Percentiles rank a stretch among this genome's conserved stretches.
These are phyloP conservation scores for Pelargonium australe DNA, from an alignment of 441 rosid genomes.

Conservation along the genomic window DNA sequence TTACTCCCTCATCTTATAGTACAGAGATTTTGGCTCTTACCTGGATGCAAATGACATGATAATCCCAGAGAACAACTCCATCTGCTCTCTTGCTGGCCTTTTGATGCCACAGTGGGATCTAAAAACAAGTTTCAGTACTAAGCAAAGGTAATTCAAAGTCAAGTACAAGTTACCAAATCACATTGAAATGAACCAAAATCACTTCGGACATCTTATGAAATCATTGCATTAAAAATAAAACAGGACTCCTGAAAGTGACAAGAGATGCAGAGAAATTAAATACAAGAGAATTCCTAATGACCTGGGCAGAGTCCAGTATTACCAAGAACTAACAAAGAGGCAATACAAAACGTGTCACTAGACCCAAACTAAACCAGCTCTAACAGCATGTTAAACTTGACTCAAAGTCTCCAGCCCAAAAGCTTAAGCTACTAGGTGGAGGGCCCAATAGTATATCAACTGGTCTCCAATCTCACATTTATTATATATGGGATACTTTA, in stretches of 20 bases:
- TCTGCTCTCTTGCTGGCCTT: slow-evolving; percentile 74
- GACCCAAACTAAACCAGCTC: too few relatives aligned
- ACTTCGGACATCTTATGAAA: neutral
- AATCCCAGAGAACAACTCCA: slow-evolving; percentile 77
- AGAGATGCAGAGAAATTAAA: neutral
- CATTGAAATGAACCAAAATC: neutral
- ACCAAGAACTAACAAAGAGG: too few relatives aligned
- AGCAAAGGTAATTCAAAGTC: neutral
- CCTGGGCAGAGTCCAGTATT: neutral
- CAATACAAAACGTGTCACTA: too few relatives aligned
- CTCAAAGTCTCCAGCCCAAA: too few relatives aligned
- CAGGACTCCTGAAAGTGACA: neutral
- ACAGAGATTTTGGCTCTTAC: slow-evolving; percentile 23
- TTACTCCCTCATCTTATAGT: neutral
- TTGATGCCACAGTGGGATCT: slow-evolving; percentile 90
- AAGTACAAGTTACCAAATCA: neutral
- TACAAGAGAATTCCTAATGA: neutral
- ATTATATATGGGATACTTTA: too few relatives aligned
- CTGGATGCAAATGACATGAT: slow-evolving; percentile 78
- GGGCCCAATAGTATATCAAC: too few relatives aligned
- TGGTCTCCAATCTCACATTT: too few relatives aligned
- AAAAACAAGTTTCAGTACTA: neutral
- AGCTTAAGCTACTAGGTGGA: too few relatives aligned
- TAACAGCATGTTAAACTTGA: too few relatives aligned
- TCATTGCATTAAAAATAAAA: neutral